A percentile compares a stretch with the other conserved stretches of the same genome.
phyloP scores from a whole-genome alignment of 768 basidiomycete genomes.

The Rhodotorula taiwanensis region DNA sequence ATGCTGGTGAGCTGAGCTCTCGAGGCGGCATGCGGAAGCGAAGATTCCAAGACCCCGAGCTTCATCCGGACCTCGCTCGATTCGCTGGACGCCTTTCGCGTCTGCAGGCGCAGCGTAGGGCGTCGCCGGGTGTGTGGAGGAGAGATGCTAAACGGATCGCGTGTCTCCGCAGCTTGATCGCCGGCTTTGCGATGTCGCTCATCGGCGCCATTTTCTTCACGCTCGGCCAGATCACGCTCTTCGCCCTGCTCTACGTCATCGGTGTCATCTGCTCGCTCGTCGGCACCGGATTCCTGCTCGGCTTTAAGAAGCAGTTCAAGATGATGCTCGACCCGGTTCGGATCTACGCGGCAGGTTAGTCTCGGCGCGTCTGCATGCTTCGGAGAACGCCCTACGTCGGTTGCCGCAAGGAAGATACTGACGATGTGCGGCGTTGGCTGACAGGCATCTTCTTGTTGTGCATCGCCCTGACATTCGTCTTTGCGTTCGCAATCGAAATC shows the following conservation, averaged over 20 bases:
- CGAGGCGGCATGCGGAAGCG: too few species aligned
- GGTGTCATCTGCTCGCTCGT: slow-evolving; percentile 26
- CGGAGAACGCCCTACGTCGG: too few species aligned
- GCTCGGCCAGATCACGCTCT: slow-evolving; percentile 26
- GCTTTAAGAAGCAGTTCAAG: slow-evolving; percentile 31
- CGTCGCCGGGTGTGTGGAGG: too few species aligned
- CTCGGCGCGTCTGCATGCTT: too few species aligned
- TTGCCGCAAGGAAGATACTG: too few species aligned
- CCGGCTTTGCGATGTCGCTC: slow-evolving; percentile 26
- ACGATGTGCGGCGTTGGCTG: too few species aligned
- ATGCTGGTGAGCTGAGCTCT: background rate
- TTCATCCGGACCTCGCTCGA: too few species aligned
- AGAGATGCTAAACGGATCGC: too few species aligned
- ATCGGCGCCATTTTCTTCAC: slow-evolving; percentile 33
- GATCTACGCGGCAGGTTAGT: slow-evolving; percentile 21
- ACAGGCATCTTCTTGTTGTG: slow-evolving; percentile 8
- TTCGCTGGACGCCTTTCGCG: too few species aligned
- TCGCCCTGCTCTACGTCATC: slow-evolving; percentile 27
- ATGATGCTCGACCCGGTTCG: slow-evolving; percentile 36
- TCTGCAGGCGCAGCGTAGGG: background rate
- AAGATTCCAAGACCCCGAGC: too few species aligned
- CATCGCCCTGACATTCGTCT: slow-evolving; percentile 22
- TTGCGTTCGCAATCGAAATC: slow-evolving; percentile 30
- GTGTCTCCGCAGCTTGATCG: slow-evolving; percentile 8
- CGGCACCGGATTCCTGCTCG: slow-evolving; percentile 30